phyloP scores from a whole-genome alignment of 2,329 filamentous ascomycete species.

The Penicillium thymicola region DNA sequence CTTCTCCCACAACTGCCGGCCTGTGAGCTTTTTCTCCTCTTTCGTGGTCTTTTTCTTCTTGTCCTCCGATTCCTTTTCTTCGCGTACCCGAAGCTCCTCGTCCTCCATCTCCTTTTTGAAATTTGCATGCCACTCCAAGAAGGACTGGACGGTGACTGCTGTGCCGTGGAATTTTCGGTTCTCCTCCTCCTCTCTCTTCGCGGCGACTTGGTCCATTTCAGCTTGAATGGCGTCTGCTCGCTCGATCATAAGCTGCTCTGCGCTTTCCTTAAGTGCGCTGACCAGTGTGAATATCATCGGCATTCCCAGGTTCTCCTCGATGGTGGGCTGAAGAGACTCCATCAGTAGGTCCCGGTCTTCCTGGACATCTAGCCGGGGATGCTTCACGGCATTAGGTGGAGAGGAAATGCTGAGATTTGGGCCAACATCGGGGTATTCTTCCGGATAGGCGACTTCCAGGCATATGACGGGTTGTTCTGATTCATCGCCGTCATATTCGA shows the following conservation, averaged over 20 bases:
- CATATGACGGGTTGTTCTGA: conserved; percentile 66
- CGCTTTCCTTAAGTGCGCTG: conserved; percentile 80
- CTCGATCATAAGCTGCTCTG: conserved; percentile 77
- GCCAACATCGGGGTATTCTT: conserved; percentile 82
- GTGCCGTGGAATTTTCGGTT: conserved; percentile 96
- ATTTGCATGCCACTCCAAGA: conserved; percentile 73
- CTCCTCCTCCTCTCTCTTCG: conserved; percentile 76
- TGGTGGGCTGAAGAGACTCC: conserved; percentile 65
- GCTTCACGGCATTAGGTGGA: conserved; percentile 65
- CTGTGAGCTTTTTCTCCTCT: conserved; percentile 64
- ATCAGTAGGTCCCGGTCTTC: conserved; percentile 76
- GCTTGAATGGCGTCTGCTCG: conserved; percentile 63
- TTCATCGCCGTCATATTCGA: conserved; percentile 60
- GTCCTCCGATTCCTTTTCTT: conserved; percentile 73
- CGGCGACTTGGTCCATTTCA: conserved; percentile 51
- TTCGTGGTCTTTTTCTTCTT: conserved; percentile 74
- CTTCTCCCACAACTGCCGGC: conserved; percentile 73
- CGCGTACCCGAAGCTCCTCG: conserved; percentile 58
- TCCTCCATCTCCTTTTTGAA: conserved; percentile 83
- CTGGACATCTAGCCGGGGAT: conserved; percentile 73
- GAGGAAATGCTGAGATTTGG: conserved; percentile 77
- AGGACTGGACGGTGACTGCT: conserved; percentile 80
- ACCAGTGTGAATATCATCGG: conserved; percentile 95
- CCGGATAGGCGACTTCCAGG: conserved; percentile 84
- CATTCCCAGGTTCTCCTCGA: conserved; percentile 94